These are phyloP conservation scores for Penicillium paxilli DNA, from an alignment of 495 filamentous ascomycete genomes.

Conservation along the genomic window DNA sequence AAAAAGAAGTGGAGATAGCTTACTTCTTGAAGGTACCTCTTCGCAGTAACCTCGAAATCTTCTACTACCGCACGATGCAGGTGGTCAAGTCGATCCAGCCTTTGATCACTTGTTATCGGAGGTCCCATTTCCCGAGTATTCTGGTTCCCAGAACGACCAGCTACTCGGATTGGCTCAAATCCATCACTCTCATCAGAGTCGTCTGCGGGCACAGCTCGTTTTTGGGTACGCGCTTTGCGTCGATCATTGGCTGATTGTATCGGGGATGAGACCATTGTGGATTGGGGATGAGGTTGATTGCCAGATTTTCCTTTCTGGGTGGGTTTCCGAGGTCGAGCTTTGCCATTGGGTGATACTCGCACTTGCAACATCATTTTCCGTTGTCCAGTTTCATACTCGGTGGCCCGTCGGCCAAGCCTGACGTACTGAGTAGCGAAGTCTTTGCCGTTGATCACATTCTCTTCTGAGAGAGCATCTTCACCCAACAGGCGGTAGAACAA, in stretches of 20 bases:
- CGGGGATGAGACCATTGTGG: conserved; percentile 87
- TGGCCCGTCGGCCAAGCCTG: conserved; percentile 52
- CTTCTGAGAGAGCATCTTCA: conserved; percentile 60
- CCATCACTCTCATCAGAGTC: conserved; percentile 55
- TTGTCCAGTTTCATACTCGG: conserved; percentile 50
- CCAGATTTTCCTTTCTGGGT: conserved; percentile 18
- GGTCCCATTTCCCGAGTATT: conserved; percentile 52
- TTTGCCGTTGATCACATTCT: conserved; percentile 58
- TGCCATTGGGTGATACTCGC: conserved; percentile 51
- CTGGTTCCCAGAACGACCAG: conserved; percentile 36
- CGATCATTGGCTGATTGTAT: conserved; percentile 56
- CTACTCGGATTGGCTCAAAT: conserved; percentile 60
- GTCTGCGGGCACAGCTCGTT: conserved; percentile 33
- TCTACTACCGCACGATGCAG: conserved; percentile 65
- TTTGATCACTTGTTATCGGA: conserved; percentile 71
- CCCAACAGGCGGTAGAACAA: conserved; percentile 62
- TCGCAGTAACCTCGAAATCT: conserved; percentile 64
- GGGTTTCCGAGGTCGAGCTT: conserved; percentile 27
- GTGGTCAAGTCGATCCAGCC: conserved; percentile 58
- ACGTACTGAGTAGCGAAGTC: conserved; percentile 64
- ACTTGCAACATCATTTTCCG: conserved; percentile 60
- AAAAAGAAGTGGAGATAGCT: conserved; percentile 1
- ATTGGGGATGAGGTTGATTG: conserved; percentile 49
- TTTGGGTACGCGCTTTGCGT: conserved; percentile 33
- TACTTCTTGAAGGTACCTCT: conserved; percentile 59